Percentiles rank a stretch among this genome's conserved stretches.
phyloP scores from a whole-genome alignment of 1,284 basidiomycete genomes.

The Puccinia polysora region DNA sequence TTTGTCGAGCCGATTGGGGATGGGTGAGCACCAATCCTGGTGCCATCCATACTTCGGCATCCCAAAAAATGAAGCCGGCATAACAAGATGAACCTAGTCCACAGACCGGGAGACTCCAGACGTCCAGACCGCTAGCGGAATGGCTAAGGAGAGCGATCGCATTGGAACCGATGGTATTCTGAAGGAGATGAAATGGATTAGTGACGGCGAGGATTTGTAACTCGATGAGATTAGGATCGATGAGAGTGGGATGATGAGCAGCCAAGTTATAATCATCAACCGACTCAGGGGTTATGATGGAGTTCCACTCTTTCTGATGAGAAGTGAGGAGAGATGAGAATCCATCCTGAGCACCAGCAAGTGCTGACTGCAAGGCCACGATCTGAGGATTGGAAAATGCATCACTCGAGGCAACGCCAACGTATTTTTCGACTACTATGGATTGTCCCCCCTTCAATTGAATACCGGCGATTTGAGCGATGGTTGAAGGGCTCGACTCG shows the following conservation, averaged over 20 bases:
- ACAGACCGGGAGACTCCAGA: slow-evolving; percentile 12
- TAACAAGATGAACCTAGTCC: slow-evolving; percentile 42
- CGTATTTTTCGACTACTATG: slow-evolving; percentile 48
- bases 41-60: slow-evolving; percentile 49
- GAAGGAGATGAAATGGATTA: slow-evolving; percentile 47
- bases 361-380: slow-evolving; percentile 45
- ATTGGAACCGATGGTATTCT: slow-evolving; percentile 47
- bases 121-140: slow-evolving; percentile 43
- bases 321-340: slow-evolving; percentile 44
- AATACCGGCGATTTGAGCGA: slow-evolving; percentile 6
- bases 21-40: slow-evolving; percentile 47
- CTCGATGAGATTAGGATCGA: slow-evolving; percentile 45
- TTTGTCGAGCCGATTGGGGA: slow-evolving; percentile 48
- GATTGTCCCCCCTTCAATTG: slow-evolving; percentile 37
- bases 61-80: slow-evolving; percentile 48
- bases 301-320: slow-evolving; percentile 46
- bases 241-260: slow-evolving; percentile 4
- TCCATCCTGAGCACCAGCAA: slow-evolving; percentile 44
- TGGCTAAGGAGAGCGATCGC: slow-evolving; percentile 49
- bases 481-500: slow-evolving; percentile 28
- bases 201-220: slow-evolving; percentile 47
- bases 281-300: slow-evolving; percentile 45
- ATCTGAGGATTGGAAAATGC: slow-evolving; percentile 46
- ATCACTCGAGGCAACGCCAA: slow-evolving; percentile 51
- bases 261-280: slow-evolving; percentile 45